Evolutionary conservation across 2,329 filamentous ascomycete species (phyloP).

Genomic region (Elsinoe australis): DNA sequence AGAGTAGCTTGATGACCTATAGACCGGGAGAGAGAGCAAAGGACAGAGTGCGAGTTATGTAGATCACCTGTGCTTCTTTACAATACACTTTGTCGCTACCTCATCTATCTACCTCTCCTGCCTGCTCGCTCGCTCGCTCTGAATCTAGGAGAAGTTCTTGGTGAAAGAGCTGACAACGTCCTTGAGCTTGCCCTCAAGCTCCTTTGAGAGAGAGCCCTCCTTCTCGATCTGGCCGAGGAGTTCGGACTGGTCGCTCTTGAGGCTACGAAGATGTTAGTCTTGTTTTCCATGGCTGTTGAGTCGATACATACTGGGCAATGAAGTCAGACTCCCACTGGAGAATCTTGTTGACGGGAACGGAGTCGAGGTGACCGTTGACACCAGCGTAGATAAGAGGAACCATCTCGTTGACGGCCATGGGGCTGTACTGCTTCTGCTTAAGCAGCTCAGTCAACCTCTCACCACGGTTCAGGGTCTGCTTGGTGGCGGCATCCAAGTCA

Average conservation of each 20-base stretch:
- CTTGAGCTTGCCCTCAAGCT: constrained; percentile 74
- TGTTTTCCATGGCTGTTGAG: no score
- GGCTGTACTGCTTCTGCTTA: constrained; percentile 99
- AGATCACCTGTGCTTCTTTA: constrained; percentile 24
- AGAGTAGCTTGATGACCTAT: no score
- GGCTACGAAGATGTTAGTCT: constrained; percentile 30
- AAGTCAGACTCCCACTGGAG: constrained; percentile 92
- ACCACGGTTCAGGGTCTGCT: constrained; percentile 97
- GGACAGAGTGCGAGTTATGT: no score
- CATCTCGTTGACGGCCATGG: constrained; percentile 99
- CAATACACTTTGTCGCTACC: constrained; percentile 26
- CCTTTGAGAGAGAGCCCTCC: constrained; percentile 94
- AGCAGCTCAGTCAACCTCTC: constrained; percentile 97
- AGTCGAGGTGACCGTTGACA: constrained; percentile 95
- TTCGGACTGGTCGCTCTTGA: constrained; percentile 83
- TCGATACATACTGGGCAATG: constrained; percentile 55
- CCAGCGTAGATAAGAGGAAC: constrained; percentile 98
- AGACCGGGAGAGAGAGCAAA: no score
- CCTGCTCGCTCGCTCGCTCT: constrained; percentile 18
- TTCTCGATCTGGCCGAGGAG: constrained; percentile 82
- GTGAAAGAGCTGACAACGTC: constrained; percentile 73
- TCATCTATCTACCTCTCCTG: constrained; percentile 17
- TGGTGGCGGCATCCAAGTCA: constrained; percentile 96
- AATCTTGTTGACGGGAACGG: constrained; percentile 82
- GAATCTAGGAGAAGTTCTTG: constrained; percentile 69